These are phyloP conservation scores for Yarrowia galli DNA, from an alignment of 1,139 yeast species.

Conservation along the genomic window DNA sequence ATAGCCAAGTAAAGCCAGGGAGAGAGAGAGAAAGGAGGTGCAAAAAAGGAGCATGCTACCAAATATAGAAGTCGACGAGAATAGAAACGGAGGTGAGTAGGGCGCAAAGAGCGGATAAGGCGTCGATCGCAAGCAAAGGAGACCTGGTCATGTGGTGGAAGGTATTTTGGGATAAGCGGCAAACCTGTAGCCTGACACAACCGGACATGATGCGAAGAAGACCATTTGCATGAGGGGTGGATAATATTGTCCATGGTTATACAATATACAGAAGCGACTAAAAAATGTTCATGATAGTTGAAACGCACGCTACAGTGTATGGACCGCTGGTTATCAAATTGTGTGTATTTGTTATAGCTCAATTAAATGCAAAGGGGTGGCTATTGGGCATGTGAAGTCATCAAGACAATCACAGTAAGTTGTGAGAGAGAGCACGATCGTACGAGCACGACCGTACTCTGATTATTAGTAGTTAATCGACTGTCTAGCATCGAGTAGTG, in stretches of 20 bases:
- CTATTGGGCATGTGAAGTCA: constrained; percentile 4
- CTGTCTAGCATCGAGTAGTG: constrained; percentile 4
- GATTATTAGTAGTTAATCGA: constrained; percentile 1
- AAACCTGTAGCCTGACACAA: constrained; percentile 1
- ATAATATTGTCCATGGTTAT: background rate
- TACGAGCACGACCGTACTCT: background rate
- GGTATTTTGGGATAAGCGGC: background rate
- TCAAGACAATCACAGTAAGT: background rate
- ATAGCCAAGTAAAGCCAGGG: background rate
- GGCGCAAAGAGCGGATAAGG: no score
- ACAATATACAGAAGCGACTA: no score
- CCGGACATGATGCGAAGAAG: constrained; percentile 18
- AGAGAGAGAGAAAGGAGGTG: background rate
- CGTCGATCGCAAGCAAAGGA: background rate
- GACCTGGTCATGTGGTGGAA: background rate
- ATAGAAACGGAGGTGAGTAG: constrained; percentile 24
- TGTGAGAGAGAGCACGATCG: background rate
- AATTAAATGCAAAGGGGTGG: constrained; percentile 36
- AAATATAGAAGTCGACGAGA: constrained; percentile 33
- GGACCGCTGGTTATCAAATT: background rate
- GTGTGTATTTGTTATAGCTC: constrained; percentile 12
- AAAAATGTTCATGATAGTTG: no score
- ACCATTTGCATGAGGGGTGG: background rate
- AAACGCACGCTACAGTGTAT: no score
- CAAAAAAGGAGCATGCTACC: background rate